Conservation (phyloP, 768 basidiomycete genomes). For the Asterophora parasitica region DNA sequence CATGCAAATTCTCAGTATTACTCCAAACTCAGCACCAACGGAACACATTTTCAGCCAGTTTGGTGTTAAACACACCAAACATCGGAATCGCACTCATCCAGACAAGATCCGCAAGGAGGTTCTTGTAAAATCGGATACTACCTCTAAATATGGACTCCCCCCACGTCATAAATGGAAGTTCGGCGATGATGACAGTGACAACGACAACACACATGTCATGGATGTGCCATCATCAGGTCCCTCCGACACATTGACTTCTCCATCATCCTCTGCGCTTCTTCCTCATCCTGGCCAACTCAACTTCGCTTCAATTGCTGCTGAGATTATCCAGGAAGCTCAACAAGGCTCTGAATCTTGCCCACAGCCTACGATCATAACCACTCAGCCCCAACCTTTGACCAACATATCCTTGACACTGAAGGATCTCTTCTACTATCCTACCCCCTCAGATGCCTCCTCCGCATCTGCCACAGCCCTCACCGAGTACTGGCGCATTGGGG, state of each 20-base stretch:
- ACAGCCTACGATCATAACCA: background rate
- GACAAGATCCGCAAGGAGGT: background rate
- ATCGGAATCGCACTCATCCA: background rate
- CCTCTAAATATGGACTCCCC: background rate
- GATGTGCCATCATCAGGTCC: background rate
- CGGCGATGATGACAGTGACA: background rate
- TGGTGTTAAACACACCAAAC: constrained; percentile 24
- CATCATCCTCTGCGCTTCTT: background rate
- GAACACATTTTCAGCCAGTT: constrained; percentile 23
- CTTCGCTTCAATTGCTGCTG: background rate
- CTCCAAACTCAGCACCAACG: constrained; percentile 22
- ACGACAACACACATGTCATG: background rate
- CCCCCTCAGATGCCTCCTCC: background rate
- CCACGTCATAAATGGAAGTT: background rate
- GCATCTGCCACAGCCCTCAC: background rate
- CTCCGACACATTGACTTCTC: background rate
- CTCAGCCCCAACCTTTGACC: background rate
- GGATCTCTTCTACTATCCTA: background rate
- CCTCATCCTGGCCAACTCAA: background rate
- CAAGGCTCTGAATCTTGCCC: background rate
- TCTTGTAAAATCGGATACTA: background rate
- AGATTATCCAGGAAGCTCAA: background rate
- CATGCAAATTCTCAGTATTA: constrained; percentile 18
- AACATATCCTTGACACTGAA: background rate
- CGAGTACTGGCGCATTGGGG: background rate